Base-by-base conservation (phyloP, 1,139 yeast species). In the Debaryomycetaceae sp. region DNA sequence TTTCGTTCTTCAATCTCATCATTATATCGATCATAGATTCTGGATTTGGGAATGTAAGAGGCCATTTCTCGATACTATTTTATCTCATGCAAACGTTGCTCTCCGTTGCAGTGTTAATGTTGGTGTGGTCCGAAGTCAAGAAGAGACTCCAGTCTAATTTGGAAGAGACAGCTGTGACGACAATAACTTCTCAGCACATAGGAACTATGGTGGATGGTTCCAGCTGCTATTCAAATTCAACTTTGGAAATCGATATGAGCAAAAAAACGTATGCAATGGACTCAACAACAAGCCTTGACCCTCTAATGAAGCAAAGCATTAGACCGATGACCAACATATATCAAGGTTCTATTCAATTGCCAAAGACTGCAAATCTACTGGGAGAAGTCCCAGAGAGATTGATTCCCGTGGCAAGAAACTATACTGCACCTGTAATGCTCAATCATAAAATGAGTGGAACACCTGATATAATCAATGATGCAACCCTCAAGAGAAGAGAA, bases 1-100 rank as follows among this genome's bases (percentile, higher is more conserved):
- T 46, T 34, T 27, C 42, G n/a, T 8, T 46, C n/a, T 34, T 42
- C 17, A 48, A 48, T 35, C 6, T 37, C 5, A 39, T 38, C 8
- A 7, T 41, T 9, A 24, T 49, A 11, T 14, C 39, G 7, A 24
- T 46, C 2, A 36, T 50, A 17, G 48, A 43, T 30, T 11, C 20
- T 17, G 34, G 36, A 7, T 47, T 44, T 24, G 46, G 46, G 9
- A 42, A 41, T 24, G 22, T 38, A 8, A 44, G 30, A 20, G 39
- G 46, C 7, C 48, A 46, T 36, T 17, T 41, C 11, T 30, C 42
- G 1, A 24, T 30, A 24, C 36, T 41, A 3, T 20, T 43, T 6
- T 43, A 37, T 13, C 11, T 41, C 5, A 6, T 43, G 5, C 44
- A 50, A 31, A 20, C 38, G 5, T 2, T 30, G 5, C 9, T 37